phyloP scores from a whole-genome alignment of 192 early-diverging fungal species.

The Backusella parvicylindrica region DNA sequence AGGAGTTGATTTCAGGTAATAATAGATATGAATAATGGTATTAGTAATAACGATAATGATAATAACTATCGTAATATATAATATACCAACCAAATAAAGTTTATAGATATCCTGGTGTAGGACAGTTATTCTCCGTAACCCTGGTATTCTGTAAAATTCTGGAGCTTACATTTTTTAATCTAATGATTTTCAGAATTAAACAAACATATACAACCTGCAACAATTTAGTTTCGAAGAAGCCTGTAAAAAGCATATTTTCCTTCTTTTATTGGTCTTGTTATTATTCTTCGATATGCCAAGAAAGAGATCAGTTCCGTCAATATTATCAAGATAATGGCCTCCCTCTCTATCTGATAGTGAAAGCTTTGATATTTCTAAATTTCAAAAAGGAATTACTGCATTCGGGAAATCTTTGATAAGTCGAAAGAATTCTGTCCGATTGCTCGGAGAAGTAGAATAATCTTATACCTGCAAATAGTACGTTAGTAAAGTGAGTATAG shows the following conservation, averaged over 20 bases:
- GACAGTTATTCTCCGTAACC: neutral
- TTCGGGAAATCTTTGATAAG: slow-evolving; percentile 1
- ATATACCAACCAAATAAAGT: neutral
- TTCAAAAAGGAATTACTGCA: neutral
- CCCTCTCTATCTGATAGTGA: neutral
- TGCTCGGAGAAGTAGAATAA: neutral
- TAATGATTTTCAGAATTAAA: neutral
- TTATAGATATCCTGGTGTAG: neutral
- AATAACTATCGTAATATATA: neutral
- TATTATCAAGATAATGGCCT: neutral
- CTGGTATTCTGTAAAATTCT: neutral
- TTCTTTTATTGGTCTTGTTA: neutral
- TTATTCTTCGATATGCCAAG: neutral
- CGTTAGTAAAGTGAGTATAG: neutral
- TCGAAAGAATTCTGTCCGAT: neutral
- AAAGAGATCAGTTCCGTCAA: neutral
- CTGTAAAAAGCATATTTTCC: neutral
- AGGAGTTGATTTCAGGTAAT: neutral
- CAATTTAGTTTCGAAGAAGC: neutral
- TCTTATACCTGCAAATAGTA: neutral
- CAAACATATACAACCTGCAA: too few species aligned
- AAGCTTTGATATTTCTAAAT: neutral
- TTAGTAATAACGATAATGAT: neutral
- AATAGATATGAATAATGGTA: neutral
- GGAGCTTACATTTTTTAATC: neutral